Conservation (phyloP, 306 rosid genomes). For the Cucumis cinereus region DNA sequence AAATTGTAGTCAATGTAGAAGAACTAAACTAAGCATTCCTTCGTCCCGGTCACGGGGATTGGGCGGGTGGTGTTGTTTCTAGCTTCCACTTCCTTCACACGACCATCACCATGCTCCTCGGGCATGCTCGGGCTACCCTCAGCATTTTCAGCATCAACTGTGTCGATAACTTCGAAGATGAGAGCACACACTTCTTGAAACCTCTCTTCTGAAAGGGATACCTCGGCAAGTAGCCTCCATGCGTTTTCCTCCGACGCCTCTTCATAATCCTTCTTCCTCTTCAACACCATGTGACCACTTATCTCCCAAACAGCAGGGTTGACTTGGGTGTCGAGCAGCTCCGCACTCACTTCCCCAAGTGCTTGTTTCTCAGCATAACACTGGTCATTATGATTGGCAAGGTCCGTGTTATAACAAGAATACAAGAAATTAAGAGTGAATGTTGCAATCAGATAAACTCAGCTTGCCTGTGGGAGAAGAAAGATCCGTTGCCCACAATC, state of each 20-base stretch:
- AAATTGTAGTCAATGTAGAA: slow-evolving; percentile 3
- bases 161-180: slow-evolving; percentile 52
- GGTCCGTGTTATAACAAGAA: background rate
- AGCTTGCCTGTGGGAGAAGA: slow-evolving; percentile 79
- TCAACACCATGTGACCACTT: slow-evolving; percentile 92
- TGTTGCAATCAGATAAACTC: background rate
- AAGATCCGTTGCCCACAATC: slow-evolving; percentile 68
- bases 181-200: slow-evolving; percentile 70
- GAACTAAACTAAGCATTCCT: slow-evolving; percentile 63
- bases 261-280: slow-evolving; percentile 80
- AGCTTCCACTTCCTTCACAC: slow-evolving; percentile 23
- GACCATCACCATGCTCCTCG: slow-evolving; percentile 6
- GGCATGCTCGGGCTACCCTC: background rate
- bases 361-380: slow-evolving; percentile 98
- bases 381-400: slow-evolving; percentile 21
- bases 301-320: slow-evolving; percentile 99
- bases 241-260: slow-evolving; percentile 93
- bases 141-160: slow-evolving; percentile 7
- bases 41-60: slow-evolving; percentile 38
- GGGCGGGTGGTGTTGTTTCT: slow-evolving; percentile 18
- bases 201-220: slow-evolving; percentile 80
- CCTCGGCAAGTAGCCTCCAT: slow-evolving; percentile 89
- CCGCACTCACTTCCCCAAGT: slow-evolving; percentile 80
- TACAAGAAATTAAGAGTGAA: background rate
- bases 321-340: slow-evolving; percentile 91